Conservation (phyloP, 495 filamentous ascomycete genomes). For the Clavariopsis aquatica region DNA sequence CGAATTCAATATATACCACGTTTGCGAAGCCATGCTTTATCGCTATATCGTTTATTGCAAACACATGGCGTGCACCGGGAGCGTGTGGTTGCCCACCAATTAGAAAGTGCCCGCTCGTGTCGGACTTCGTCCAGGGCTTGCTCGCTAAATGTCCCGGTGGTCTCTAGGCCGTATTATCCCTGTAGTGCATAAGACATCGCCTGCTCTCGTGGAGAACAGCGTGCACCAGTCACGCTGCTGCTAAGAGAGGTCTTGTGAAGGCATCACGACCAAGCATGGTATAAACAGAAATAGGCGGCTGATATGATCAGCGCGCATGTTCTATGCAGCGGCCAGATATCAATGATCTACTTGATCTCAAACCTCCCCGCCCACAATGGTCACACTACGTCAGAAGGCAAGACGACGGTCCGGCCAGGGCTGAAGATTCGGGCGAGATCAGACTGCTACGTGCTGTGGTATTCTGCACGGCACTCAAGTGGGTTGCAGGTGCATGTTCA, state of each 20-base stretch:
- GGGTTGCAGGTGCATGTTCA: not conserved
- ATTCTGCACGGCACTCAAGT: too few relatives aligned
- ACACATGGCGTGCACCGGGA: not conserved
- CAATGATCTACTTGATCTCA: not conserved
- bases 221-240: constrained; percentile 16
- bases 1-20: not conserved
- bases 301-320: not conserved
- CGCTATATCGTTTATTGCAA: not conserved
- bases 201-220: not conserved
- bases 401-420: not conserved
- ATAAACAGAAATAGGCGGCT: not conserved
- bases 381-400: not conserved
- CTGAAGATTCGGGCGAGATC: constrained; percentile 13
- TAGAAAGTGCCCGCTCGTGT: constrained; percentile 9
- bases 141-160: constrained; percentile 15
- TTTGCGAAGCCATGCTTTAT: not conserved
- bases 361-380: not conserved
- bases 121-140: constrained; percentile 21
- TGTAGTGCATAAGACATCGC: constrained; percentile 10
- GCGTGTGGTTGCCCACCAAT: constrained; percentile 11
- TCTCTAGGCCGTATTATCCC: constrained; percentile 16
- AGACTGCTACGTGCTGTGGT: not conserved
- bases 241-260: not conserved
- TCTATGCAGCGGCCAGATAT: not conserved
- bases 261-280: not conserved